phyloP scores from a whole-genome alignment of 106 monocot genomes.

The Phalaenopsis aphrodite region DNA sequence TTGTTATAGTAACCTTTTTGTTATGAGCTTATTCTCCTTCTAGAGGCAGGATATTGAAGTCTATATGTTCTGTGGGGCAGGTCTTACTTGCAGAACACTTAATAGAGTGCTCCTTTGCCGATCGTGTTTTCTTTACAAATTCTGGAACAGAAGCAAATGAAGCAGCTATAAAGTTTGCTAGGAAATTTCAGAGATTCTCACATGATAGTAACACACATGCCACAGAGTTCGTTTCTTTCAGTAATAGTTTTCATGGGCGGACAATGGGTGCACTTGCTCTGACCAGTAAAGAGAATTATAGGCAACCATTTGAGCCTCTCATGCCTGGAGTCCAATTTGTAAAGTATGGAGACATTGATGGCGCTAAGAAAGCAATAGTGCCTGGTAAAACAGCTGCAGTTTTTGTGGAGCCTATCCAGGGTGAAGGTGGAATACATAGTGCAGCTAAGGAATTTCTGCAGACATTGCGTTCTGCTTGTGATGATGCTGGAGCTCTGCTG shows the following conservation, averaged over 20 bases:
- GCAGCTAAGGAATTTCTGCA: slow-evolving; percentile 74
- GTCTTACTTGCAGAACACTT: slow-evolving; percentile 70
- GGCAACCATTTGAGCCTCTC: slow-evolving; percentile 77
- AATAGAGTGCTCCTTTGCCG: slow-evolving; percentile 81
- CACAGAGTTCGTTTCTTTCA: slow-evolving; percentile 75
- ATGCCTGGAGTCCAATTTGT: slow-evolving; percentile 87
- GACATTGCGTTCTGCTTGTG: slow-evolving; percentile 49
- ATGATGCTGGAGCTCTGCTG: slow-evolving; percentile 68
- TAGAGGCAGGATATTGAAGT: background rate
- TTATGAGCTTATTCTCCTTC: background rate
- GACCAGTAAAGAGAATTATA: slow-evolving; percentile 84
- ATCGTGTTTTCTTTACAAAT: slow-evolving; percentile 86
- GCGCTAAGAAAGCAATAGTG: slow-evolving; percentile 32
- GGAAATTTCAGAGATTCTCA: slow-evolving; percentile 64
- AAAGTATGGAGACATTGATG: slow-evolving; percentile 77
- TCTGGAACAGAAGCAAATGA: slow-evolving; percentile 99
- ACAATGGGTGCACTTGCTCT: slow-evolving; percentile 87
- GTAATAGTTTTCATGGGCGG: slow-evolving; percentile 86
- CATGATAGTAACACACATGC: slow-evolving; percentile 23
- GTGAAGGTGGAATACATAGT: slow-evolving; percentile 92
- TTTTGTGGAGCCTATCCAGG: slow-evolving; percentile 96
- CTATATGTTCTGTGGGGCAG: slow-evolving; percentile 21
- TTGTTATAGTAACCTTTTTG: background rate
- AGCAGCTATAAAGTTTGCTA: slow-evolving; percentile 89
- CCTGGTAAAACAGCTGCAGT: slow-evolving; percentile 78